phyloP scores from a whole-genome alignment of 1,284 basidiomycete species.

The Pyrrhoderma noxium region DNA sequence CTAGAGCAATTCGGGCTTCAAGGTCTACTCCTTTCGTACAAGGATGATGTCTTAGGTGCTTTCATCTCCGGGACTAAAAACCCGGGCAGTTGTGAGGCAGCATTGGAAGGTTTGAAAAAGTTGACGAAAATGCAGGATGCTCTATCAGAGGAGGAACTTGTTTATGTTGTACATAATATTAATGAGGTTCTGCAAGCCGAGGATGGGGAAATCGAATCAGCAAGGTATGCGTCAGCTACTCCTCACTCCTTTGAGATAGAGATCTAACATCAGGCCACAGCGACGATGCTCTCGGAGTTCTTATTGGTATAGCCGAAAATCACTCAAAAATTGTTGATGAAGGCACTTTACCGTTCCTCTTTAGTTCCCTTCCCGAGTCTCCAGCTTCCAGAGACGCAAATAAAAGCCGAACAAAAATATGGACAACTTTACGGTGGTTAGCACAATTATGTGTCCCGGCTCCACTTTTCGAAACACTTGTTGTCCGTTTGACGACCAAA shows the following conservation, averaged over 20 bases:
- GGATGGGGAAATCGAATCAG: constrained; percentile 48
- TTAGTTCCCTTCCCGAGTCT: constrained; percentile 62
- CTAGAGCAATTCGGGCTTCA: constrained; percentile 26
- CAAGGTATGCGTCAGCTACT: constrained; percentile 40
- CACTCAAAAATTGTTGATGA: constrained; percentile 65
- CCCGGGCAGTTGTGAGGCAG: constrained; percentile 46
- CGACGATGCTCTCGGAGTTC: constrained; percentile 57
- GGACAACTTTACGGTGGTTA: constrained; percentile 67
- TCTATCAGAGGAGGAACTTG: constrained; percentile 66
- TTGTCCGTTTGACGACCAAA: constrained; percentile 74
- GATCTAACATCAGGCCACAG: constrained; percentile 32
- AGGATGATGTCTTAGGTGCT: constrained; percentile 69
- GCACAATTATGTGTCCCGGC: constrained; percentile 70
- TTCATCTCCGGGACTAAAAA: constrained; percentile 57
- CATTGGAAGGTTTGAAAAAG: constrained; percentile 55
- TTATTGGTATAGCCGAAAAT: constrained; percentile 59
- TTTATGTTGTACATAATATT: constrained; percentile 71
- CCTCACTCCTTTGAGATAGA: neutral
- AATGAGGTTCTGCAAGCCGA: constrained; percentile 62
- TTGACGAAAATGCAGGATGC: constrained; percentile 60
- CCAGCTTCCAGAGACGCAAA: constrained; percentile 54
- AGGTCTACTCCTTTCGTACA: constrained; percentile 53
- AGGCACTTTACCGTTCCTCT: constrained; percentile 76
- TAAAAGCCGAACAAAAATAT: constrained; percentile 52
- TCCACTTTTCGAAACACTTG: constrained; percentile 78